phyloP scores from a whole-genome alignment of 441 rosid species.

The Pelargonium citronellum region DNA sequence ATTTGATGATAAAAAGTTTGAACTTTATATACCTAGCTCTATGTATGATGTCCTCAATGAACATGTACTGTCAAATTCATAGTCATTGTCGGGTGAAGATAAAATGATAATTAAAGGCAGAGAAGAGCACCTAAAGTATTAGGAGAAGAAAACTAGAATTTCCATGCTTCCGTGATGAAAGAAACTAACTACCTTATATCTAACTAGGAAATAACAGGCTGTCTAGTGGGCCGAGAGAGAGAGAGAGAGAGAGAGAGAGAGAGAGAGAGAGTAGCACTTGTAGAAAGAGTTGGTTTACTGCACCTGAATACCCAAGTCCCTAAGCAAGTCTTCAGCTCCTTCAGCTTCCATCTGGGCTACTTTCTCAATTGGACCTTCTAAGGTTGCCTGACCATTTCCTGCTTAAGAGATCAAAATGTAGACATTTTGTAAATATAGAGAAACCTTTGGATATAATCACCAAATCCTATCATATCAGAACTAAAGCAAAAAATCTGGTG shows the following conservation, averaged over 20 bases:
- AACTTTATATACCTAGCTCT: too few species aligned
- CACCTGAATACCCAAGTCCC: constrained; percentile 75
- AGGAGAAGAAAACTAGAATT: background rate
- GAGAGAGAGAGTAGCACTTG: background rate
- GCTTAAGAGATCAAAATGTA: constrained; percentile 15
- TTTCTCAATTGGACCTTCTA: constrained; percentile 92
- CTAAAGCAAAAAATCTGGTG: background rate
- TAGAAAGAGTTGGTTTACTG: constrained; percentile 13
- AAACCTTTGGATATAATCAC: background rate
- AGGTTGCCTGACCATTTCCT: constrained; percentile 53
- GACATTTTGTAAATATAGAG: background rate
- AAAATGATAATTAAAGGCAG: background rate
- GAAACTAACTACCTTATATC: background rate
- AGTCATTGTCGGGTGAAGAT: background rate
- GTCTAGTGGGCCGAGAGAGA: background rate
- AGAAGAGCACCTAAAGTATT: background rate
- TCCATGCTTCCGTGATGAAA: background rate
- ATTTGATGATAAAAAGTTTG: background rate
- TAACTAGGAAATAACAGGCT: background rate
- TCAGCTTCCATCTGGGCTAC: constrained; percentile 70
- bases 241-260: background rate
- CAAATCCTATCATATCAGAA: background rate
- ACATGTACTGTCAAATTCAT: constrained; percentile 4
- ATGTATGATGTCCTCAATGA: background rate
- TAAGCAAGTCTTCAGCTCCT: constrained; percentile 66